These are phyloP conservation scores for Plantago major DNA, from an alignment of 257 asterid genomes.

Conservation along the genomic window DNA sequence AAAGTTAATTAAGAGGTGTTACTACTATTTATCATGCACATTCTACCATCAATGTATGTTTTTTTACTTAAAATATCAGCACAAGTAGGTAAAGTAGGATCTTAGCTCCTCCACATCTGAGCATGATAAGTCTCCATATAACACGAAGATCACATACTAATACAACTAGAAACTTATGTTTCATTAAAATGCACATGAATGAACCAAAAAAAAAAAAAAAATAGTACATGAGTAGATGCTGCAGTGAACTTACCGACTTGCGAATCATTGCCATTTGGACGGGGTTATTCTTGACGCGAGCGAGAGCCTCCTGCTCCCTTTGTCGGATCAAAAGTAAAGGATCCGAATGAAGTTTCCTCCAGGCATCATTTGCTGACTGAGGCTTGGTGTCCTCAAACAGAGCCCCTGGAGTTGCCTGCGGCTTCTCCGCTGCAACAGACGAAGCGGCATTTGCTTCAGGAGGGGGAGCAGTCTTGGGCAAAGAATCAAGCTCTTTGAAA, in stretches of 20 bases:
- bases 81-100: neutral
- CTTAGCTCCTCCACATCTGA: conserved; percentile 3
- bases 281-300: conserved; percentile 89
- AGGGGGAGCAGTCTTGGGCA: conserved; percentile 54
- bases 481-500: conserved; percentile 74
- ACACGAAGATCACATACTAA: neutral
- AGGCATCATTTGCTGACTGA: conserved; percentile 86
- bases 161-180: neutral
- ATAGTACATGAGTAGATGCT: no score
- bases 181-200: conserved; percentile 3
- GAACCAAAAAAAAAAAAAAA: neutral
- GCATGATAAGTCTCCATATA: neutral
- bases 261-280: conserved; percentile 96
- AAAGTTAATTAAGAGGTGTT: neutral
- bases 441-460: conserved; percentile 35
- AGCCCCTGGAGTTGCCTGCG: conserved; percentile 59
- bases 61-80: neutral
- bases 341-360: conserved; percentile 97
- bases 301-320: conserved; percentile 93
- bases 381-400: conserved; percentile 87
- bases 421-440: conserved; percentile 48
- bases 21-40: neutral
- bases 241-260: conserved; percentile 58
- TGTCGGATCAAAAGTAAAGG: conserved; percentile 92
- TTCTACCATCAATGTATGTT: no score